Base-by-base conservation (phyloP, 176 grass and related monocot species). In the Eremochloa ophiuroides region DNA sequence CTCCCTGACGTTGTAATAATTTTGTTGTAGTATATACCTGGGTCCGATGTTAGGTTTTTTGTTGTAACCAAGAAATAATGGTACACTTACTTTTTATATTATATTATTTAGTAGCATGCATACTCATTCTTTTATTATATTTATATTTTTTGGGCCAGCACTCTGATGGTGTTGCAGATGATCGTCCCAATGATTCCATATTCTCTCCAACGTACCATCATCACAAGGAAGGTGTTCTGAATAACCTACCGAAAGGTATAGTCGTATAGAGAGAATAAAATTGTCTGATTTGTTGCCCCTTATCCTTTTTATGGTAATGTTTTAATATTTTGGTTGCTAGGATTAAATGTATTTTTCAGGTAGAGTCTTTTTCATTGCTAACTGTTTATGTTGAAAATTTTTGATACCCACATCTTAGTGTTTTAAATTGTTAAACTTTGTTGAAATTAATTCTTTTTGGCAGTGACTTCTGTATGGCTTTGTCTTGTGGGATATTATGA, bases 161-260 rank as follows among this genome's bases (percentile, higher is more conserved):
- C 17, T 86, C 90, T 81, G 66, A 91, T 28, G 79, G 74, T 8
- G 66, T 47, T 71, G 60, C 14, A 51, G 85, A 77, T 15, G 83
- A 90, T n/a, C 64, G 74, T 72, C 62, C 86, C 12, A 78, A 66
- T 1, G 79, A 89, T 59, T 77, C 85, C 61, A 91, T 98, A 87
- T 98, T 95, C 77, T 98, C 95, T 64, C 95, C 93, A 73, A 61
- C 84, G 20, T 98, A 93, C 22, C 95, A 98, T 73, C 88, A 91
- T 87, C 88, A 69, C 29, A 98, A 93, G 50, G 95, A 94, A 72
- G 86, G 33, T 22, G 66, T 61, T 76, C 61, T 22, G 73, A 83
- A 62, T 71, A 70, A 69, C 62, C 60, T 64, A 44, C 69, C 71
- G 10, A 76, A 89, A 89, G 89, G 87, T 91, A 83, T n/a, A n/a